Base-by-base conservation (phyloP, 2,329 filamentous ascomycete species). In the Trichoderma afroharzianum region DNA sequence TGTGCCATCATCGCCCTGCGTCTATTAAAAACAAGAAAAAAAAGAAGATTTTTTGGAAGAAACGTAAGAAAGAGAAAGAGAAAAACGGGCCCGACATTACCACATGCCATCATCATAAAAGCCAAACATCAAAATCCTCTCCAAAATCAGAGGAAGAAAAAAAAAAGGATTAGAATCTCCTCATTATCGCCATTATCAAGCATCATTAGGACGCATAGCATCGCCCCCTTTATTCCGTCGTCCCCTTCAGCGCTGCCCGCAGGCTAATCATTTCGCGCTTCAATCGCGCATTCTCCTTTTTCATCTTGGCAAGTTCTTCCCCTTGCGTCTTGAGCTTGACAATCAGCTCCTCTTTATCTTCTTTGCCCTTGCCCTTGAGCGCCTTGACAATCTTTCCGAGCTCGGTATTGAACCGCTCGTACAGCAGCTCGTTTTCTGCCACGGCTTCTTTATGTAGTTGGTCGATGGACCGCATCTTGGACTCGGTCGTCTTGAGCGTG, bases 331-430 rank as follows among this genome's bases (percentile, higher is more conserved):
- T 91, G 72, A 97, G 80, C 78, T 90, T 89, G 43, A 83, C 83
- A 77, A 94, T 87, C 72, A 97, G 82, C 76, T 95, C 93, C 76
- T 94, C 92, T 76, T 93, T 92, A 12, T 93, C 93, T 55, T 93
- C 92, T 63, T 92, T 91, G 4, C 89, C 88, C 75, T 91, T 91
- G 72, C 88, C 88, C 79, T 89, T 90, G 62, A 96, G 86, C 53
- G 91, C 93, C 79, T 90, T 92, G 57, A 94, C 86, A 72, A 98
- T 93, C 83, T 92, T 94, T 76, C 89, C 92, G 62, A 98, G 83
- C 82, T 98, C 95, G n/a, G 90, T 88, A 77, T 98, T 97, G 84
- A 98, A 97, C 73, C 91, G 91, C 75, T 95, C 92, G 80, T 98
- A 98, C 70, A 98, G 85, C 33, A 95, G 88, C 82, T 98, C 95